Conservation (phyloP, 2,329 filamentous ascomycete species). For the Emydomyces testavorans region DNA sequence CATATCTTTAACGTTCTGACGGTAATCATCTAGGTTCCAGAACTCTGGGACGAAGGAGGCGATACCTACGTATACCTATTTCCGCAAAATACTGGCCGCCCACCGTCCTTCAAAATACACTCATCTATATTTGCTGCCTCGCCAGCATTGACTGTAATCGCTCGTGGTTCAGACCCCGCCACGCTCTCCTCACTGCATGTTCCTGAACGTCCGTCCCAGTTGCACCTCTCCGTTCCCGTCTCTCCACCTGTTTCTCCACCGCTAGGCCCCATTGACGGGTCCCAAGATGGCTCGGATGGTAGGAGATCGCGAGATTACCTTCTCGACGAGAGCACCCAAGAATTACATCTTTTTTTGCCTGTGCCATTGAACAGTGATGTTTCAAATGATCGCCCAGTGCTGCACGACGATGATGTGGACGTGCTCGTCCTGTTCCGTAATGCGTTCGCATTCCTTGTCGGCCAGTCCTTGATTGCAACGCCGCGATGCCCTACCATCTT, state of each 20-base stretch:
- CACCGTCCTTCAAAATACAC: conserved; percentile 51
- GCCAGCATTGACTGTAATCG: conserved; percentile 43
- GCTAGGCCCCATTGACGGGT: conserved; percentile 22
- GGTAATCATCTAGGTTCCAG: conserved; percentile 22
- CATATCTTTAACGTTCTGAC: not conserved
- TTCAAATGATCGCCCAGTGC: conserved; percentile 24
- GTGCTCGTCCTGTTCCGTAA: conserved; percentile 50
- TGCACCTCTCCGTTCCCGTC: conserved; percentile 24
- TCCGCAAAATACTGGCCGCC: conserved; percentile 44
- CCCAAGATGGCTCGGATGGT: conserved; percentile 36
- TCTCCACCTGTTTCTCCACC: conserved; percentile 24
- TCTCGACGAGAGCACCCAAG: conserved; percentile 36
- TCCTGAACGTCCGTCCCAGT: conserved; percentile 23
- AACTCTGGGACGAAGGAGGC: conserved; percentile 53
- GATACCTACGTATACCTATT: conserved; percentile 54
- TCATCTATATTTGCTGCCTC: conserved; percentile 49
- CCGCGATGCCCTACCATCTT: conserved; percentile 45
- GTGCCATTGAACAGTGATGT: conserved; percentile 45
- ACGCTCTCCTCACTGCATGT: conserved; percentile 20
- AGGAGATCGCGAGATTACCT: conserved; percentile 39
- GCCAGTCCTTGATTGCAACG: conserved; percentile 50
- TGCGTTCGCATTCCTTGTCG: conserved; percentile 52
- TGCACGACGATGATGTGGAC: conserved; percentile 42
- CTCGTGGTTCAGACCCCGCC: conserved; percentile 41
- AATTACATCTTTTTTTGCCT: conserved; percentile 49